Base-by-base conservation (phyloP, 1,284 basidiomycete genomes). In the Agroathelia rolfsii region DNA sequence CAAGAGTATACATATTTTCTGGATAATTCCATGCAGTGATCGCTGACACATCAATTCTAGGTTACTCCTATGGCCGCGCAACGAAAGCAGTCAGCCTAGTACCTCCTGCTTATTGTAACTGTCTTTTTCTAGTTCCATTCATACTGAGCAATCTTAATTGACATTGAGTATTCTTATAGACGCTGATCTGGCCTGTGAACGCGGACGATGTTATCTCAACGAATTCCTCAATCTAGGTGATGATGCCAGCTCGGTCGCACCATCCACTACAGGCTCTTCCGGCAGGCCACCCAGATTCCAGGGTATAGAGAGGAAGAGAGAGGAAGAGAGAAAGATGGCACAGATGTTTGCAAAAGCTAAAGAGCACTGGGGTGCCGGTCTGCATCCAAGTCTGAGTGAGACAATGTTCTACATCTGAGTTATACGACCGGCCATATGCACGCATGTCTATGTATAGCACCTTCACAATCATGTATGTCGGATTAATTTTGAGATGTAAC, bases 41-140 rank as follows among this genome's bases (percentile, higher is more conserved):
- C 6, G 31, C 34, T 16, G 36, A 37, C 24, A 30, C 32, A 26
- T 24, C 82, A 52, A 55, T 71, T 16, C 59, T 83, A 45, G 75
- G 75, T 50, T 84, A 82, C 52, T 69, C 80, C 64, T 86, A 80
- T 46, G 74, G 74, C 11, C 75, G 83, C 9, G 82, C 82, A 14
- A 85, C 83, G 9, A 83, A 83, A 52, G 81, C 79, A 0, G 81
- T 86, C 33, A 79, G 76, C 45, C 62, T 86, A 12, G 76, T 72
- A n/a, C 76, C 79, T 0, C 80, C 82, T 0, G 81, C 79, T 0
- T 83, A 82, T 47, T 83, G 82, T 48, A 77, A 78, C 6, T 71
- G 8, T n/a, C 8, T 8, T n/a, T 24, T 8, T n/a, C 22, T 24
- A n/a, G n/a, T n/a, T 24, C 22, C 22, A 24, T 24, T 24, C 22